Percentiles rank a stretch among this genome's conserved stretches.
phyloP scores from a whole-genome alignment of 2,329 filamentous ascomycete genomes.

The Plenodomus tracheiphilus region DNA sequence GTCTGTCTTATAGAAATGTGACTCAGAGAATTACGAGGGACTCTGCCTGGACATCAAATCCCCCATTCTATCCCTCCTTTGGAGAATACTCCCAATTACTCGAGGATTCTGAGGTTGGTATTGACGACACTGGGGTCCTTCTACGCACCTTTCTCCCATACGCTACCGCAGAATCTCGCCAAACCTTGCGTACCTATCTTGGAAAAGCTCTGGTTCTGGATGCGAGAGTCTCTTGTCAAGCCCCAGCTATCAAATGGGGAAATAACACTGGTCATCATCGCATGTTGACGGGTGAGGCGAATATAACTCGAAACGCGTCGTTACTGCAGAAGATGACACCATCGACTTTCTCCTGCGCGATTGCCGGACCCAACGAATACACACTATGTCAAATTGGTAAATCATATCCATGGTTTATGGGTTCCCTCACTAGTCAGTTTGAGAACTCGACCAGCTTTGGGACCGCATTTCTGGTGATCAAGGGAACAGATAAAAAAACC shows the following conservation, averaged over 20 bases:
- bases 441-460: slow-evolving; percentile 6
- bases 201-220: slow-evolving; percentile 10
- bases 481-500: background rate
- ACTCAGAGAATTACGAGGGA: slow-evolving; percentile 5
- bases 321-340: slow-evolving; percentile 1
- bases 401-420: background rate
- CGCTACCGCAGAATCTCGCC: slow-evolving; percentile 3
- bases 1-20: too few relatives aligned
- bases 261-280: too few relatives aligned
- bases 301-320: background rate
- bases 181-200: slow-evolving; percentile 3
- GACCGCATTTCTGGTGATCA: slow-evolving; percentile 8
- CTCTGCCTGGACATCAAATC: slow-evolving; percentile 10
- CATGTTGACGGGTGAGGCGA: background rate
- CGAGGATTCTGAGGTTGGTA: background rate
- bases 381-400: slow-evolving; percentile 7
- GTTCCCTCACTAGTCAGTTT: slow-evolving; percentile 4
- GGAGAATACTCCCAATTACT: slow-evolving; percentile 5
- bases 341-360: slow-evolving; percentile 1
- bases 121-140: slow-evolving; percentile 8
- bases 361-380: slow-evolving; percentile 3
- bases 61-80: slow-evolving; percentile 8
- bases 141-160: slow-evolving; percentile 11
- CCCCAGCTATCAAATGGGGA: background rate
- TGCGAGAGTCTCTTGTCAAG: slow-evolving; percentile 11